Base-by-base conservation (phyloP, 164 flowering plant species). In the Malania oleifera region DNA sequence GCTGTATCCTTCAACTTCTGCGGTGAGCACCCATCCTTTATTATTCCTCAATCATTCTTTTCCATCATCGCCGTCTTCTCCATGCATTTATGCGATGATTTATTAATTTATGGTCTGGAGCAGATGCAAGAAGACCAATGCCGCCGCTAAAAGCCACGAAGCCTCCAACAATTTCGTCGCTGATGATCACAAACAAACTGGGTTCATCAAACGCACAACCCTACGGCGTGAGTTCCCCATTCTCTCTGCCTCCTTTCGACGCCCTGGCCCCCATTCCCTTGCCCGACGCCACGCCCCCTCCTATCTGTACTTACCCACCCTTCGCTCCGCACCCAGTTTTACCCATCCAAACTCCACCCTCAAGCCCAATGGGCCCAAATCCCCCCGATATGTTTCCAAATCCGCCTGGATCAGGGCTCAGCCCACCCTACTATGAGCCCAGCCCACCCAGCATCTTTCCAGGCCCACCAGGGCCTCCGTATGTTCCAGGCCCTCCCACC, bases 231-330 rank as follows among this genome's bases (percentile, higher is more conserved):
- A 70, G 78, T 49, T 76, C 93, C 3, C 87, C 89, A 0, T 75
- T 77, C 60, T 57, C 80, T 49, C 35, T 85, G 50, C 80, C 88
- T 24, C 91, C 89, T 12, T 77, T 63, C 55, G 87, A 83, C 2
- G 73, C 89, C 13, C 63, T 78, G 5, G 55, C 78, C 10, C 87
- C 91, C 15, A 41, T 61, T 40, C 64, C 82, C 4, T 39, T 75
- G 54, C 78, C 90, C 0, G 77, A 75, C 53, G 74, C 63, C 57
- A 23, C n/a, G n/a, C n/a, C 73, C 49, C 83, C 89, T 70, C 89
- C 90, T 3, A 67, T 54, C 48, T 86, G 92, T 65, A 53, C 66
- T n/a, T 28, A 65, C 52, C 89, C 96, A 28, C 89, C 90, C 15
- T 40, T 22, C 60, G 66, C 72, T 34, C 79, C 79, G 6, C 75